phyloP scores from a whole-genome alignment of 805 yeast genomes.

The Ogataea pignaliae region DNA sequence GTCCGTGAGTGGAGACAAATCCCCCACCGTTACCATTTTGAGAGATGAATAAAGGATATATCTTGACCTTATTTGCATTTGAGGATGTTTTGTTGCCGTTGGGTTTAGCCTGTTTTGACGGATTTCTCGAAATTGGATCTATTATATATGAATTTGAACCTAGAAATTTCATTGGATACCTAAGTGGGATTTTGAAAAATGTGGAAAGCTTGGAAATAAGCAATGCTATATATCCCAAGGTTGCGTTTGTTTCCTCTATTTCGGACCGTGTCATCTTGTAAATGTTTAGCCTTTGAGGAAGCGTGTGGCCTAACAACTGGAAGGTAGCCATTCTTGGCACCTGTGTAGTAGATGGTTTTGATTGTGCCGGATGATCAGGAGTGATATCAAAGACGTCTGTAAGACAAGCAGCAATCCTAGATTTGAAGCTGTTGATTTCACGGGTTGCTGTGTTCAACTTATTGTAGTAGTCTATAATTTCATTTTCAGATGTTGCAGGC shows the following conservation, averaged over 20 bases:
- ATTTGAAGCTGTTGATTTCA: slow-evolving; percentile 19
- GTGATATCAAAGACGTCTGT: slow-evolving; percentile 30
- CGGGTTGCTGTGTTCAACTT: background rate
- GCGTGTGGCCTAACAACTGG: slow-evolving; percentile 28
- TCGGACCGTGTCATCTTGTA: slow-evolving; percentile 24
- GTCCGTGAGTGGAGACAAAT: slow-evolving; percentile 4
- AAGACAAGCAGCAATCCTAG: slow-evolving; percentile 21
- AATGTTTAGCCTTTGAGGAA: slow-evolving; percentile 20
- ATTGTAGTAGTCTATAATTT: background rate
- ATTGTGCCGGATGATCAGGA: slow-evolving; percentile 15
- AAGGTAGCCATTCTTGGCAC: slow-evolving; percentile 23
- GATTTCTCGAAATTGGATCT: slow-evolving; percentile 41
- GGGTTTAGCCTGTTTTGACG: slow-evolving; percentile 10
- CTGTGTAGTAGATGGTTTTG: slow-evolving; percentile 3
- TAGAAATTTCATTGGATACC: slow-evolving; percentile 44
- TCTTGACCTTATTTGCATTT: slow-evolving; percentile 23
- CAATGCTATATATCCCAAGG: slow-evolving; percentile 45
- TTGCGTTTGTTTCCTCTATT: slow-evolving; percentile 41
- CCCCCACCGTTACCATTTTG: slow-evolving; percentile 26
- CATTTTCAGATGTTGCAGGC: background rate
- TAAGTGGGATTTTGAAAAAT: slow-evolving; percentile 40
- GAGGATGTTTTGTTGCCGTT: no score
- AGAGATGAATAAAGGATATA: slow-evolving; percentile 49
- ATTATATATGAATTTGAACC: slow-evolving; percentile 46
- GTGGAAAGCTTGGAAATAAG: slow-evolving; percentile 35